Base-by-base conservation (phyloP, 1,284 basidiomycete species). In the Ustilago tritici region DNA sequence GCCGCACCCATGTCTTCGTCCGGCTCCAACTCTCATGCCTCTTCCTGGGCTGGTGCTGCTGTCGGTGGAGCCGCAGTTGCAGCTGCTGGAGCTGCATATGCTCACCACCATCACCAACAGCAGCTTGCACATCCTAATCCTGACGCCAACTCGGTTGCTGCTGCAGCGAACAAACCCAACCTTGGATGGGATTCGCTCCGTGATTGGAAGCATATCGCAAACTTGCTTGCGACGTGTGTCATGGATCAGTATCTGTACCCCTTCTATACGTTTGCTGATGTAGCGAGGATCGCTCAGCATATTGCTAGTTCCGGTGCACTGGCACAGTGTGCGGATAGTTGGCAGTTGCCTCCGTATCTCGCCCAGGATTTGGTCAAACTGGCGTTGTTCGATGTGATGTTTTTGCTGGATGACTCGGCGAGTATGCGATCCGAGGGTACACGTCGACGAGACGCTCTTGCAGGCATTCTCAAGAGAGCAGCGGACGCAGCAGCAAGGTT, bases 361-460 rank as follows among this genome's bases (percentile, higher is more conserved):
- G 81, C 75, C 5, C 77, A 81, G 40, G 81, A 83, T 65, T 61
- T 83, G 36, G 79, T 81, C 57, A 83, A 83, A 57, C 64, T 83
- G 19, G 78, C 80, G 34, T 59, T 83, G 19, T 83, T 83, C 56
- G 81, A 83, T 49, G 77, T 83, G 31, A 76, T 78, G 71, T 82
- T 83, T 53, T 56, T 82, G 34, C 73, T 83, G 32, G 81, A 83
- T 32, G 81, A 83, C 52, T 78, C 75, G 34, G 78, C 80, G 0
- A 69, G 64, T 8, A 83, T 83, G 81, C 64, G 66, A 17, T 52
- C 53, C 28, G 73, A 82, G 40, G 76, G 76, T 0, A 64, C 56
- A 0, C 47, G 61, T 7, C 53, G 81, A 12, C 57, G 74, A 10
- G 80, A 83, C 19, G 61, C 70, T 0, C 56, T 83, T 4, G 61